Conservation (phyloP, 1,284 basidiomycete species). For the Boletus sp. region DNA sequence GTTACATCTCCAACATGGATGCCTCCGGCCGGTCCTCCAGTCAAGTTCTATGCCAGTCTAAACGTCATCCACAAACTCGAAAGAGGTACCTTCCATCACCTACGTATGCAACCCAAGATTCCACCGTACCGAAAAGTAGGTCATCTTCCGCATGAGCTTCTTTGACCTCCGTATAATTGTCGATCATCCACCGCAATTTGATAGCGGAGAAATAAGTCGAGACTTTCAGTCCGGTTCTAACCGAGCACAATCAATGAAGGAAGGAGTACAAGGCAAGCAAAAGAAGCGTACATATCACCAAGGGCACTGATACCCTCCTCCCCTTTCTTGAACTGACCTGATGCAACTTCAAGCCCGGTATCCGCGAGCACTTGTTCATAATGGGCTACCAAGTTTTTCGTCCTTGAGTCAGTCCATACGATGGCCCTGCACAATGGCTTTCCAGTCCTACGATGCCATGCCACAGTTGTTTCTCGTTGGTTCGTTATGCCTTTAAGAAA, state of each 20-base stretch:
- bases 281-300: slow-evolving; percentile 57
- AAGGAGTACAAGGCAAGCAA: neutral
- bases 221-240: slow-evolving; percentile 84
- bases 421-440: slow-evolving; percentile 87
- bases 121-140: slow-evolving; percentile 90
- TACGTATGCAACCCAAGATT: slow-evolving; percentile 94
- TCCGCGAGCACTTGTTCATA: slow-evolving; percentile 71
- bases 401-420: slow-evolving; percentile 95
- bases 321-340: slow-evolving; percentile 68
- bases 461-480: slow-evolving; percentile 94
- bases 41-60: slow-evolving; percentile 61
- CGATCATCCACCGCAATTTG: slow-evolving; percentile 96
- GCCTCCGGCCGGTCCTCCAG: slow-evolving; percentile 64
- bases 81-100: slow-evolving; percentile 30
- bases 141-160: slow-evolving; percentile 81
- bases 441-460: slow-evolving; percentile 89
- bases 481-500: slow-evolving; percentile 81
- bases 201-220: slow-evolving; percentile 97
- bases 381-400: slow-evolving; percentile 77
- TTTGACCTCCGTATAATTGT: slow-evolving; percentile 78
- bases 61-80: slow-evolving; percentile 5
- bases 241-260: neutral
- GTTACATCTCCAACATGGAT: slow-evolving; percentile 95
- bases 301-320: slow-evolving; percentile 64
- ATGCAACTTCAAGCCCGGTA: slow-evolving; percentile 70